Evolutionary conservation across 208 protist species (phyloP), one percentile per base, ranked within the genome.

Genomic region (Trypanosoma avium): DNA sequence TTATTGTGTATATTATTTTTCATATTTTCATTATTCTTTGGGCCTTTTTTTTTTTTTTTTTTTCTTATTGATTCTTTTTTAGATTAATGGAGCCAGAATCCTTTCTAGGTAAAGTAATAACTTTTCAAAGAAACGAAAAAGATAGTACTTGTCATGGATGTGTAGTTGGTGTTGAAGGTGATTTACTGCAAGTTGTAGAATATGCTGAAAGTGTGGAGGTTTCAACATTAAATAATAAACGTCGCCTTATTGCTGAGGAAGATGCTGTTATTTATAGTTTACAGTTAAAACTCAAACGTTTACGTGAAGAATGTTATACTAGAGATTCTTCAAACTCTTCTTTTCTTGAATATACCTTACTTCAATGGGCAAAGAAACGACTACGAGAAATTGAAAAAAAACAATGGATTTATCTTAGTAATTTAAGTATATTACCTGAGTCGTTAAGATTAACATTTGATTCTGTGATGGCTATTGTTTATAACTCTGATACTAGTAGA

Each of bases 281-380:
- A 15, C 45, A 66, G 43, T 57, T 46, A 55, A 61, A 61, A 45
- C 56, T 61, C 33, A 50, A 33, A 33, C 3, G 30, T 21, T 49
- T 50, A 22, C 56, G 56, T 38, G 56, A 47, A 33, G 32, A 61
- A 50, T 61, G 17, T 33, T 35, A 61, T 4, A 19, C 15, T 6
- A 33, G 2, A 2, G n/a, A 0, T 27, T 35, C 56, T 33, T 24
- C 9, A 38, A 24, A 6, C 19, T 61, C 56, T 40, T 3, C 30
- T 50, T 21, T 4, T 29, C 17, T 50, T 4, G 38, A 61, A 15
- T 22, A 61, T 19, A 61, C 40, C 1, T 36, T 47, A 15, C 38
- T 61, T 45, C 56, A 61, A 24, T 61, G 24, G 56, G 56, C 56
- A 49, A 61, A 61, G 43, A 61, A 47, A n/a, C 36, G 40, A n/a